phyloP scores from a whole-genome alignment of 1,139 yeast species.

The Spathaspora jeffriesii region DNA sequence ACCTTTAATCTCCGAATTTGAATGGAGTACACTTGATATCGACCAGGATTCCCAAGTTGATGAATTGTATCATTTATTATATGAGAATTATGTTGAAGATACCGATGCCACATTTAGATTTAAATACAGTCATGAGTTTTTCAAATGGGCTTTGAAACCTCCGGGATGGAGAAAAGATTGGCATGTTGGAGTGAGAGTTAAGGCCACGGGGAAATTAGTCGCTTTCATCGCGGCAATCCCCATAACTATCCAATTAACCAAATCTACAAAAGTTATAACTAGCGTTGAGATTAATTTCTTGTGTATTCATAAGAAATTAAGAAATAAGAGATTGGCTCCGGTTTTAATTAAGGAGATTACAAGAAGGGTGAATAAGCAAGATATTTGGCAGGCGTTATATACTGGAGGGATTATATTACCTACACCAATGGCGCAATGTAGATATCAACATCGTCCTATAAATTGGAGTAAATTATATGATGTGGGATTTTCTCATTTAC shows the following conservation, averaged over 20 bases:
- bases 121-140: conserved; percentile 80
- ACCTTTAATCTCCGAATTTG: conserved; percentile 75
- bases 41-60: conserved; percentile 56
- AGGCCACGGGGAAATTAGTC: conserved; percentile 70
- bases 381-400: conserved; percentile 95
- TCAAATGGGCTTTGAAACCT: conserved; percentile 92
- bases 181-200: conserved; percentile 93
- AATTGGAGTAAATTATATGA: conserved; percentile 90
- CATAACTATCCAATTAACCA: conserved; percentile 62
- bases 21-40: conserved; percentile 84
- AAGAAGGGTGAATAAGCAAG: conserved; percentile 79
- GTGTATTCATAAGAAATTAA: conserved; percentile 89
- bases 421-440: conserved; percentile 85
- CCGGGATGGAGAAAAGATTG: conserved; percentile 93
- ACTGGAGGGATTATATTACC: conserved; percentile 94
- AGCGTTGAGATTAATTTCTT: conserved; percentile 92
- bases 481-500: conserved; percentile 85
- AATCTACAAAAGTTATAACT: conserved; percentile 45
- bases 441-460: conserved; percentile 93
- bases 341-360: conserved; percentile 93
- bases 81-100: conserved; percentile 94
- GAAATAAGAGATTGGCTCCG: conserved; percentile 95
- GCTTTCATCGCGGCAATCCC: conserved; percentile 96
- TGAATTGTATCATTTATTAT: conserved; percentile 77
- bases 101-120: conserved; percentile 90